A percentile compares a stretch with the other conserved stretches of the same genome.
phyloP scores from a whole-genome alignment of 83 land plant genomes.

The Diphasiastrum complanatum region DNA sequence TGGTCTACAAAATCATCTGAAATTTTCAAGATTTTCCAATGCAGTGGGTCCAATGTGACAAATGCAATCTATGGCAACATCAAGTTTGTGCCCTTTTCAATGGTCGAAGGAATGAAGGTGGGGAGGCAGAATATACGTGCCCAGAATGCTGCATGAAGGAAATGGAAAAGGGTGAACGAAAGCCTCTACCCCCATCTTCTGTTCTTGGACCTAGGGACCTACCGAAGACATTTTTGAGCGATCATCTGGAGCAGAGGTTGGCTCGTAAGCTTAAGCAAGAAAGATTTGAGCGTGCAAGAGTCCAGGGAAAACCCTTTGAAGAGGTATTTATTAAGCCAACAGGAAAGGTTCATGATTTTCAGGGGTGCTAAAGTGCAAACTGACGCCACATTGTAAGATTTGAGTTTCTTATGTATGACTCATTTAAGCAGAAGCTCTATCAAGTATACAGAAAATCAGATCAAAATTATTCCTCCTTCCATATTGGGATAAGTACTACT shows the following conservation, averaged over 20 bases:
- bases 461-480: no score
- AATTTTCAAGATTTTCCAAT: no score
- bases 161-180: conserved; percentile 90
- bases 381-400: no score
- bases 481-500: no score
- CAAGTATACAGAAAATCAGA: no score
- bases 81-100: conserved; percentile 97
- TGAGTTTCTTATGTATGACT: no score
- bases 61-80: conserved; percentile 98
- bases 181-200: conserved; percentile 83
- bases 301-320: conserved; percentile 62
- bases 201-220: conserved; percentile 97
- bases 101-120: conserved; percentile 91
- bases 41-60: conserved; percentile 99
- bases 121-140: conserved; percentile 94
- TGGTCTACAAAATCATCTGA: no score
- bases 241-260: conserved; percentile 83
- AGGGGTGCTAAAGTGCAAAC: no score
- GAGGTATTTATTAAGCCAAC: no score
- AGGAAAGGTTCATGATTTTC: no score
- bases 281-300: conserved; percentile 68
- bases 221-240: conserved; percentile 86
- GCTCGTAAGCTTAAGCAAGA: conserved; percentile 66
- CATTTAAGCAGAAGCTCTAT: no score
- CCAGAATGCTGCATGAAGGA: conserved; percentile 79